Conservation (phyloP, 2,329 filamentous ascomycete genomes). For the Trichoderma sp. region DNA sequence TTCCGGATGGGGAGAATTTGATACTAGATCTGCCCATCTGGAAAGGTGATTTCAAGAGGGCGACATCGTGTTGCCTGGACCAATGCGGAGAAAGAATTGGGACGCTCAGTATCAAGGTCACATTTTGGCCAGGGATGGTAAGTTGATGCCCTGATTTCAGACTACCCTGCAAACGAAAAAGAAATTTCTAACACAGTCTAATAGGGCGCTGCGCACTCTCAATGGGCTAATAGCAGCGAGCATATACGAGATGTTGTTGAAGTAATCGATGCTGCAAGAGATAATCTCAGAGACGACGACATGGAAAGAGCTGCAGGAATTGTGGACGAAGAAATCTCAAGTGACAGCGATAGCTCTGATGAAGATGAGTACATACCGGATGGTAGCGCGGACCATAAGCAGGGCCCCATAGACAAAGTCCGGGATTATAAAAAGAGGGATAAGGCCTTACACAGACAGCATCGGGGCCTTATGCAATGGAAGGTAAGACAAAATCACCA, state of each 20-base stretch:
- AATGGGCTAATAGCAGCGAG: constrained; percentile 35
- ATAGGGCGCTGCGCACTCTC: constrained; percentile 37
- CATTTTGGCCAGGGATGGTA: constrained; percentile 39
- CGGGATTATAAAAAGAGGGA: constrained; percentile 60
- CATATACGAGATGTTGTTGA: constrained; percentile 41
- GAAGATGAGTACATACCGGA: constrained; percentile 36
- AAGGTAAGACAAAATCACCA: constrained; percentile 31
- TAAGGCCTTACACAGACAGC: constrained; percentile 60
- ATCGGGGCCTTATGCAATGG: constrained; percentile 74
- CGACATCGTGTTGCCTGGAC: constrained; percentile 43
- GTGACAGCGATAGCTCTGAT: constrained; percentile 30
- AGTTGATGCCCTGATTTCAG: constrained; percentile 7
- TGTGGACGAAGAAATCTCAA: constrained; percentile 33
- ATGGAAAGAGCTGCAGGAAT: constrained; percentile 36
- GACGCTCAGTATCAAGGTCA: constrained; percentile 40
- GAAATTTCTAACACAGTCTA: background rate
- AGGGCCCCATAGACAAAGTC: constrained; percentile 48
- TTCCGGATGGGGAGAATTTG: constrained; percentile 63
- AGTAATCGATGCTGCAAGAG: constrained; percentile 45
- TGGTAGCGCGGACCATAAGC: constrained; percentile 38
- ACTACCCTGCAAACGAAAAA: background rate
- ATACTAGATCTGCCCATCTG: constrained; percentile 60
- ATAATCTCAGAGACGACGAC: constrained; percentile 33
- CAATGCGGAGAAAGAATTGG: constrained; percentile 48
- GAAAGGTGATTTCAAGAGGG: constrained; percentile 54